A percentile compares a stretch with the other conserved stretches of the same genome.
These are phyloP conservation scores for Globisporangium mamillatum DNA, from an alignment of 352 stramenopile genomes.

Conservation along the genomic window DNA sequence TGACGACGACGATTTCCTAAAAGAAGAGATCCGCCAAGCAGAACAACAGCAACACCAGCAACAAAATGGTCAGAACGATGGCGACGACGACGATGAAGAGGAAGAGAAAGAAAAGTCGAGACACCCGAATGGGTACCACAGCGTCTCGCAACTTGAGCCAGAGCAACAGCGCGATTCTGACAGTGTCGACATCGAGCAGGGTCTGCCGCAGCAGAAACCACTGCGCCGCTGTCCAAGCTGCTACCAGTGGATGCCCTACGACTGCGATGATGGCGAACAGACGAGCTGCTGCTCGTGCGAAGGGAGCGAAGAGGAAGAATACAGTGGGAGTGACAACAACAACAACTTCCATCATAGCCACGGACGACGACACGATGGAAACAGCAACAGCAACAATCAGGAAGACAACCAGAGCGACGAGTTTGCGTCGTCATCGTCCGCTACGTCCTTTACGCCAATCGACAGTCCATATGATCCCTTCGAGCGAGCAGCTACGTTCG, in stretches of 20 bases:
- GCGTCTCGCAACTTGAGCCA: neutral
- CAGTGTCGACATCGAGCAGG: neutral
- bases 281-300: constrained; percentile 24
- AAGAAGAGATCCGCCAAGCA: constrained; percentile 21
- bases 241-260: constrained; percentile 30
- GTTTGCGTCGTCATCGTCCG: constrained; percentile 10
- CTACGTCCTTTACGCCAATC: constrained; percentile 11
- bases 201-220: neutral
- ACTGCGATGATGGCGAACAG: constrained; percentile 18
- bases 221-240: neutral
- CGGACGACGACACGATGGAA: constrained; percentile 20
- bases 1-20: neutral
- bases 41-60: constrained; percentile 7
- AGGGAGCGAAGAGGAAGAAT: constrained; percentile 18
- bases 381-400: constrained; percentile 29
- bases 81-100: constrained; percentile 7
- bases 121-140: neutral
- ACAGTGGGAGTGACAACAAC: constrained; percentile 22
- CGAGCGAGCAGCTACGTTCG: neutral
- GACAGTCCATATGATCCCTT: constrained; percentile 5
- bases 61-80: neutral
- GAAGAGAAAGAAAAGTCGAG: constrained; percentile 9
- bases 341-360: constrained; percentile 7
- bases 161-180: neutral
- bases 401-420: constrained; percentile 25